phyloP scores from a whole-genome alignment of 176 grass and related monocot genomes.

The Bolboschoenus planiculmis region DNA sequence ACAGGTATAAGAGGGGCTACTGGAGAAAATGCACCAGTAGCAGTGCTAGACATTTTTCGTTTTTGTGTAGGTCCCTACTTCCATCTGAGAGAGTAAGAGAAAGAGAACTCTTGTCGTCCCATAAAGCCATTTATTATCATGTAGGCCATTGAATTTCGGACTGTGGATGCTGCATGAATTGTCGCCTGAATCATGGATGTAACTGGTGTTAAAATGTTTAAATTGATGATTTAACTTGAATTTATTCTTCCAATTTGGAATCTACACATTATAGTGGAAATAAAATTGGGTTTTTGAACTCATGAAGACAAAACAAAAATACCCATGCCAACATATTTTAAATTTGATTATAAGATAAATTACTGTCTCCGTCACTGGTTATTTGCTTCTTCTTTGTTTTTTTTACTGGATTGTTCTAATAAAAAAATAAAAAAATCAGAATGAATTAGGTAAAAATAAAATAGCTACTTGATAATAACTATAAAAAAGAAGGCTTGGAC shows the following conservation, averaged over 20 bases:
- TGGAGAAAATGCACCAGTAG: background rate
- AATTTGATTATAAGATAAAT: too few species aligned
- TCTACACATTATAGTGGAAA: background rate
- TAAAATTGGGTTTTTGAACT: too few species aligned
- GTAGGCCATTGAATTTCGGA: background rate
- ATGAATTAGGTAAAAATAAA: too few species aligned
- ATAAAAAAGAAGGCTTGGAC: too few species aligned
- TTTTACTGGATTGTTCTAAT: background rate
- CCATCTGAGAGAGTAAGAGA: background rate
- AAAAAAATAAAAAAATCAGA: too few species aligned
- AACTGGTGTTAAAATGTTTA: too few species aligned
- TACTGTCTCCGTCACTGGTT: too few species aligned
- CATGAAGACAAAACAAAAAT: too few species aligned
- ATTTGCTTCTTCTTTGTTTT: background rate
- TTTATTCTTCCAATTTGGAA: background rate
- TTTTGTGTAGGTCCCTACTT: background rate
- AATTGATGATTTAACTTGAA: background rate
- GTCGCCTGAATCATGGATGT: background rate
- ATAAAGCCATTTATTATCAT: background rate
- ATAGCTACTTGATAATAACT: too few species aligned
- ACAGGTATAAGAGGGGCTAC: constrained; percentile 2
- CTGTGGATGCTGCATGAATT: background rate
- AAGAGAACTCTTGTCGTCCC: background rate
- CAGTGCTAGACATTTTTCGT: background rate
- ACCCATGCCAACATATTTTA: too few species aligned